Evolutionary conservation across 768 basidiomycete species (phyloP).

Genomic region (Pholiota conissans): DNA sequence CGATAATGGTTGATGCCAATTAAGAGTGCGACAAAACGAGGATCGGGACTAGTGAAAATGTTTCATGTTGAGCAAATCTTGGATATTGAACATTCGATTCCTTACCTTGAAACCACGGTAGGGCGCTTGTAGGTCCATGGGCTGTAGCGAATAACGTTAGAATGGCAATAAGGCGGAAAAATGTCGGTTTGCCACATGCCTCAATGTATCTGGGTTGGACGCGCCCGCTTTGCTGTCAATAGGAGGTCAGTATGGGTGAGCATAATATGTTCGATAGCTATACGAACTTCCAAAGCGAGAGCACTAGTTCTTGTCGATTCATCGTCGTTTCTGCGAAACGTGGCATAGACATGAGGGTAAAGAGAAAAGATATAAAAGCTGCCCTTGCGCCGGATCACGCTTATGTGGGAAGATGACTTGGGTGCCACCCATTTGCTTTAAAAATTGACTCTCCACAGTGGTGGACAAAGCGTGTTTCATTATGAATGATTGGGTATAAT

Average conservation of each 20-base stretch:
- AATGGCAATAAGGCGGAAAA: no score
- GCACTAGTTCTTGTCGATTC: not conserved
- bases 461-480: no score
- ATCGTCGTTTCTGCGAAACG: not conserved
- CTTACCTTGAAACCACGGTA: not conserved
- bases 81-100: no score
- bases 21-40: not conserved
- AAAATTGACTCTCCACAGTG: no score
- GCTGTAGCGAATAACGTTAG: not conserved
- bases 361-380: not conserved
- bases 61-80: no score
- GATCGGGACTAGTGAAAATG: not conserved
- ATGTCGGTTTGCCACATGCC: not conserved
- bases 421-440: no score
- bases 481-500: no score
- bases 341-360: not conserved
- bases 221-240: not conserved
- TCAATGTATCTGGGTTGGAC: not conserved
- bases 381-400: no score
- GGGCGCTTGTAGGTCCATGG: not conserved
- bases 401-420: no score
- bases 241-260: not conserved
- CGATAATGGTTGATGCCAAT: slow-evolving; percentile 1
- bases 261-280: not conserved
- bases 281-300: not conserved